phyloP scores from a whole-genome alignment of 305 asterid species.

The Fraxinus platypoda region DNA sequence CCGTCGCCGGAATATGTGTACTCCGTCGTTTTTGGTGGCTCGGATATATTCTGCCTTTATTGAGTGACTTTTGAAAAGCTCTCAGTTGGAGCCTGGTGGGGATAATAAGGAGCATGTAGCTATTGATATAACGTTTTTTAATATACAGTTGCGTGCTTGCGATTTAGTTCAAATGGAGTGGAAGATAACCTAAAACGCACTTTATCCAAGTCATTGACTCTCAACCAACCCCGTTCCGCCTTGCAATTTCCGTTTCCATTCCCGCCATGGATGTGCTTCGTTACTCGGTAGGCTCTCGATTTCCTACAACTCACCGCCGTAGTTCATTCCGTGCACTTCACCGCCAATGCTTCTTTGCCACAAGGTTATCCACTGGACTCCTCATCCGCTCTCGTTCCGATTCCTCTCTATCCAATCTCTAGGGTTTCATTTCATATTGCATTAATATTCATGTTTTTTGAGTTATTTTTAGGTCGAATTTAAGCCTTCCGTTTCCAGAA shows the following conservation, averaged over 20 bases:
- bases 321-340: constrained; percentile 36
- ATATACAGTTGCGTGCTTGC: neutral
- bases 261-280: constrained; percentile 77
- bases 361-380: constrained; percentile 43
- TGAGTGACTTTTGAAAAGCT: constrained; percentile 1
- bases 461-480: constrained; percentile 50
- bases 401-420: constrained; percentile 15
- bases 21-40: constrained; percentile 26
- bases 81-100: neutral
- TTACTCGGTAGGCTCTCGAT: constrained; percentile 47
- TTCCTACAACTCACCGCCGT: constrained; percentile 34
- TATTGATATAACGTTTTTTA: neutral
- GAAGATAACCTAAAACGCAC: neutral
- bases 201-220: constrained; percentile 1
- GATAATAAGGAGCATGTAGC: neutral
- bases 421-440: constrained; percentile 25
- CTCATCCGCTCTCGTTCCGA: neutral
- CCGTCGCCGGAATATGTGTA: constrained; percentile 35
- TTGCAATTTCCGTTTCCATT: constrained; percentile 1
- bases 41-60: constrained; percentile 4
- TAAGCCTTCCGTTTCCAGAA: constrained; percentile 57
- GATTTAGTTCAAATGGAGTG: neutral
- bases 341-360: constrained; percentile 47
- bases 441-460: neutral
- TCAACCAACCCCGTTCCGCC: constrained; percentile 24